phyloP scores from a whole-genome alignment of 768 basidiomycete species.

The Lactifluus hygrophoroides region DNA sequence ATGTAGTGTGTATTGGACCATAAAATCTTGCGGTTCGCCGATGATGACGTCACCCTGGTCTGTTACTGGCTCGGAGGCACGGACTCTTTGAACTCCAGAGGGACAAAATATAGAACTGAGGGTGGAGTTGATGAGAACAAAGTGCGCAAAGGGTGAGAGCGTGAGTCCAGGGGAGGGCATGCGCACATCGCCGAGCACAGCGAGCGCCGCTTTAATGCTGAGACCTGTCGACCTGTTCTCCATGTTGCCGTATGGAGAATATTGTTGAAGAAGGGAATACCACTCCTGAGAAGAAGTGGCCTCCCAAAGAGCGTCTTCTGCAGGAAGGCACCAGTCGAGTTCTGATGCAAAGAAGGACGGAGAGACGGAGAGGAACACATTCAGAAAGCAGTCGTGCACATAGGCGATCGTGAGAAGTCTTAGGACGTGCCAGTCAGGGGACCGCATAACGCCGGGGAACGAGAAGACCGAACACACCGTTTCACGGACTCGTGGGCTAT shows the following conservation, averaged over 20 bases:
- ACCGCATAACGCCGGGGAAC: not conserved
- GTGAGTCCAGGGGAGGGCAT: constrained; percentile 1
- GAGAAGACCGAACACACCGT: constrained; percentile 29
- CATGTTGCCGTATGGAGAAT: constrained; percentile 25
- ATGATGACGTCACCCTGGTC: not conserved
- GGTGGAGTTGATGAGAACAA: constrained; percentile 23
- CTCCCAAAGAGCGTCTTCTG: constrained; percentile 42
- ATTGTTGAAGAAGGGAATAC: constrained; percentile 33
- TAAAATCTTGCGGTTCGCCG: constrained; percentile 22
- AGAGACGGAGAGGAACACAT: constrained; percentile 39
- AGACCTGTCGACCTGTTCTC: constrained; percentile 13
- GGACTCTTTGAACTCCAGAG: not conserved
- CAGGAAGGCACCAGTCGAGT: constrained; percentile 39
- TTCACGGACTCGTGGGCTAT: constrained; percentile 43
- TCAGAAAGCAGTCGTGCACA: constrained; percentile 42
- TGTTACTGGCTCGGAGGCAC: not conserved
- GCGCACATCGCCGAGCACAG: constrained; percentile 15
- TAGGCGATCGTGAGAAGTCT: constrained; percentile 31
- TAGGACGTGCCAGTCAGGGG: not conserved
- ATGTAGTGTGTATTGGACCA: constrained; percentile 39
- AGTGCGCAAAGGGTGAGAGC: constrained; percentile 20
- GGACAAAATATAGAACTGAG: constrained; percentile 16
- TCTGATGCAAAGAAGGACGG: constrained; percentile 40
- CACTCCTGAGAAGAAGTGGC: constrained; percentile 39
- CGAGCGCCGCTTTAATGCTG: constrained; percentile 12